Evolutionary conservation across 1,284 basidiomycete species (phyloP), one percentile per base, ranked within the genome.

Genomic region (Tremellales sp.): DNA sequence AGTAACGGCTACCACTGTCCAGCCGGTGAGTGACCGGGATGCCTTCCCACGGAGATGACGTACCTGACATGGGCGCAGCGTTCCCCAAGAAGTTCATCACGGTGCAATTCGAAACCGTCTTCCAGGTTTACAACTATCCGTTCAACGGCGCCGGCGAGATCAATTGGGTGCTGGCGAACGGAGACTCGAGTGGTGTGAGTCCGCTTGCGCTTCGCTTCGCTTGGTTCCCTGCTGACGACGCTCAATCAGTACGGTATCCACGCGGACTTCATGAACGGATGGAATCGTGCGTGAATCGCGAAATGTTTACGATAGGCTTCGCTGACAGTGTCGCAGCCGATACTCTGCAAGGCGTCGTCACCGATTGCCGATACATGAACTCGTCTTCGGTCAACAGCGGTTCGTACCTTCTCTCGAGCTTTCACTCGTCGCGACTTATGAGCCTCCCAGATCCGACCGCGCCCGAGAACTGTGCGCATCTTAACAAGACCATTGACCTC

Each of bases 281-380:
- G 55, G 57, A 60, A 60, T 19, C 22, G 33, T 41, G 28, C 19
- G 41, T 33, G 24, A 18, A n/a, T n/a, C n/a, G n/a, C n/a, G n/a
- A n/a, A n/a, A n/a, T n/a, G n/a, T n/a, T n/a, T n/a, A n/a, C 16
- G n/a, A 36, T 8, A 36, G 16, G 8, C n/a, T 9, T 21, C 22
- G 34, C 16, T 21, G 7, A 18, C n/a, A n/a, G n/a, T n/a, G n/a
- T n/a, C n/a, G 10, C 36, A 40, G 38, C 48, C 19, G 54, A 53
- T 8, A 47, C 43, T n/a, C 43, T 54, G 8, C 47, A 57, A 40
- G 45, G 33, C n/a, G 45, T 57, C 5, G 32, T 60, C 26, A 36
- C 55, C 19, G 47, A 57, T 14, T 59, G 57, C 39, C 48, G 55
- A 28, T 60, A 60, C 38, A 57, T 57, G 55, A 60, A 60, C 37